A percentile compares a stretch with the other conserved stretches of the same genome.
Conservation (phyloP, 345 rosid genomes). For the Aegle marmelos region DNA sequence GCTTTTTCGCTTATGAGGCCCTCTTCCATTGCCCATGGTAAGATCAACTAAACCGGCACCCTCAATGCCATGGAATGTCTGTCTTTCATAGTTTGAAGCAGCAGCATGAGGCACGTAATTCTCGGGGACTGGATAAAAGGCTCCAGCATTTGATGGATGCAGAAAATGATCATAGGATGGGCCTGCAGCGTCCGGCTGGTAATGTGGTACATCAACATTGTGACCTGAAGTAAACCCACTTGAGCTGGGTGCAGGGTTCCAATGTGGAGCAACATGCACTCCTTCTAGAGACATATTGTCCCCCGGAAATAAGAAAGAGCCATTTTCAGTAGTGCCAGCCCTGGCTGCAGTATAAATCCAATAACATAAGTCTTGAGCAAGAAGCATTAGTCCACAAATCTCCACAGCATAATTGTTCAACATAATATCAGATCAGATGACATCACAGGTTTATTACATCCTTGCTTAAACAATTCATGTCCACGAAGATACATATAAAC, state of each 20-base stretch:
- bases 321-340: slow-evolving; percentile 43
- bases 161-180: slow-evolving; percentile 50
- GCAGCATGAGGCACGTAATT: slow-evolving; percentile 51
- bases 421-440: not conserved
- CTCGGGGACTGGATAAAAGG: slow-evolving; percentile 47
- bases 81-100: slow-evolving; percentile 59
- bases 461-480: not conserved
- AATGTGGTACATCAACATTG: slow-evolving; percentile 44
- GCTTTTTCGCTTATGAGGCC: slow-evolving; percentile 72
- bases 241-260: slow-evolving; percentile 60
- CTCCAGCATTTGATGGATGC: slow-evolving; percentile 37
- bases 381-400: slow-evolving; percentile 2
- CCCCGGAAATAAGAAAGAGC: slow-evolving; percentile 45
- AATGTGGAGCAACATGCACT: slow-evolving; percentile 51
- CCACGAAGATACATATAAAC: not conserved
- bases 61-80: slow-evolving; percentile 42
- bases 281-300: slow-evolving; percentile 52
- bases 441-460: not conserved
- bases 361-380: slow-evolving; percentile 8
- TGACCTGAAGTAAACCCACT: slow-evolving; percentile 49
- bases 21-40: slow-evolving; percentile 51
- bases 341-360: slow-evolving; percentile 40
- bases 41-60: slow-evolving; percentile 53
- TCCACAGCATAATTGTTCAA: not conserved
- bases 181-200: slow-evolving; percentile 50